Conservation (phyloP, 768 basidiomycete species). For the Paxillus involutus region DNA sequence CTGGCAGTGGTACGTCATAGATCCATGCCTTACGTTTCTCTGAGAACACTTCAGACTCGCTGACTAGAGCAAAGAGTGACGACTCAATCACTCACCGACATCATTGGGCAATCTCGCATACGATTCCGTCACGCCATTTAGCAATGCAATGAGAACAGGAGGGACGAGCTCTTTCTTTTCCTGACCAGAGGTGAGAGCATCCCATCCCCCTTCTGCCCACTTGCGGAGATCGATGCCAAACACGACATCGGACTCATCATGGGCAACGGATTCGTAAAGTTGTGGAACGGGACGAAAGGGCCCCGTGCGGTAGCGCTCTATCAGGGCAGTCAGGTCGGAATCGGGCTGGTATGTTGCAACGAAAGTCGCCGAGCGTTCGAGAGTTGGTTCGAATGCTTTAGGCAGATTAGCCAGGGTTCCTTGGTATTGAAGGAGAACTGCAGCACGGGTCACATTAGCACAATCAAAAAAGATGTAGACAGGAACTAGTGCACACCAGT, state of each 20-base stretch:
- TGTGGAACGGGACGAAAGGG: constrained; percentile 87
- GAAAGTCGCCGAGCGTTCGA: constrained; percentile 71
- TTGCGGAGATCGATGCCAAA: constrained; percentile 91
- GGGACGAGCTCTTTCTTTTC: constrained; percentile 67
- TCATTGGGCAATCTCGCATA: constrained; percentile 65
- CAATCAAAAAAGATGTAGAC: not conserved
- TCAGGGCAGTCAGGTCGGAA: constrained; percentile 79
- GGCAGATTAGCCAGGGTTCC: constrained; percentile 75
- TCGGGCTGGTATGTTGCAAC: constrained; percentile 88
- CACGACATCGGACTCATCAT: constrained; percentile 80
- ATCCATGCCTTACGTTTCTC: constrained; percentile 93
- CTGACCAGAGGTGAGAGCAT: constrained; percentile 50
- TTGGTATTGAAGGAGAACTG: constrained; percentile 86
- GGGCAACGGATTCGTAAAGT: constrained; percentile 82
- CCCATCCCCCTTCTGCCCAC: constrained; percentile 88
- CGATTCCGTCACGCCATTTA: constrained; percentile 60
- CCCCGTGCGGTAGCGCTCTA: constrained; percentile 91
- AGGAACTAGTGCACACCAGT: constrained; percentile 50
- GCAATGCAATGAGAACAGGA: constrained; percentile 66
- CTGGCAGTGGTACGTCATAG: constrained; percentile 86
- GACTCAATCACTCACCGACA: constrained; percentile 44
- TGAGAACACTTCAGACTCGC: constrained; percentile 23
- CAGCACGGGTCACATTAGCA: not conserved
- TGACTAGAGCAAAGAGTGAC: not conserved
- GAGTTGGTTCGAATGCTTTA: constrained; percentile 58